Percentiles rank a stretch among this genome's conserved stretches.
Evolutionary conservation across 2,329 filamentous ascomycete genomes (phyloP).

Genomic region (Apiospora rasikravindrae): DNA sequence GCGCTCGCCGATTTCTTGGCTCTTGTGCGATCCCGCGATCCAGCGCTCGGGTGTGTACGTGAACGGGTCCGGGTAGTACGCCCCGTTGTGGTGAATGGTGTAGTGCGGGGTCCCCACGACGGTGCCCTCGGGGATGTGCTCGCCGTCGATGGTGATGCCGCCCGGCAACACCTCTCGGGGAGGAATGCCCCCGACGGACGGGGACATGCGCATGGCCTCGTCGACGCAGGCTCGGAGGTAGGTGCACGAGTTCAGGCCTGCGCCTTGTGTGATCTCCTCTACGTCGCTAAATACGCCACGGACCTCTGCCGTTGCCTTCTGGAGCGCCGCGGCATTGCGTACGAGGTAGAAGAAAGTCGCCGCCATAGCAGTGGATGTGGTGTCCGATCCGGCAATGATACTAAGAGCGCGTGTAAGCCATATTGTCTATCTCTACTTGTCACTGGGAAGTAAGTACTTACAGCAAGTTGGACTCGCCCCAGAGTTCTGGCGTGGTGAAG

Average conservation of each 20-base stretch:
- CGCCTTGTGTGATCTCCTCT: slow-evolving; percentile 61
- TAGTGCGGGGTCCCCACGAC: slow-evolving; percentile 71
- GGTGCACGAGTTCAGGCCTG: slow-evolving; percentile 53
- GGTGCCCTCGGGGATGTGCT: slow-evolving; percentile 60
- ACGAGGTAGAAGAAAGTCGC: slow-evolving; percentile 68
- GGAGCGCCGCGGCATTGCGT: slow-evolving; percentile 54
- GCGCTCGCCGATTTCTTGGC: slow-evolving; percentile 38
- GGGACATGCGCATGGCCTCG: slow-evolving; percentile 68
- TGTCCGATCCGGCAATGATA: slow-evolving; percentile 75
- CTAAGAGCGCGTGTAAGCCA: slow-evolving; percentile 35
- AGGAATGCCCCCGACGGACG: slow-evolving; percentile 64
- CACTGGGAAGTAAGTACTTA: slow-evolving; percentile 39
- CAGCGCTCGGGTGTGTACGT: slow-evolving; percentile 69
- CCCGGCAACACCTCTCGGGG: slow-evolving; percentile 64
- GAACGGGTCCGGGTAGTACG: slow-evolving; percentile 66
- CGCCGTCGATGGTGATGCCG: slow-evolving; percentile 59
- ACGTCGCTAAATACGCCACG: slow-evolving; percentile 54
- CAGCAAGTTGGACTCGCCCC: slow-evolving; percentile 73
- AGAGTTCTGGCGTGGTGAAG: slow-evolving; percentile 69
- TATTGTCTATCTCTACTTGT: background rate
- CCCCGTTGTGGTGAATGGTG: slow-evolving; percentile 69
- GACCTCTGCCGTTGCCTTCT: slow-evolving; percentile 56
- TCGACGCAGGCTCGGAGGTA: slow-evolving; percentile 70
- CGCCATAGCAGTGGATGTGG: slow-evolving; percentile 71
- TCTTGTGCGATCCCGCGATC: slow-evolving; percentile 55